Conservation (phyloP, 2,329 filamentous ascomycete species). For the Alternaria gaisen region DNA sequence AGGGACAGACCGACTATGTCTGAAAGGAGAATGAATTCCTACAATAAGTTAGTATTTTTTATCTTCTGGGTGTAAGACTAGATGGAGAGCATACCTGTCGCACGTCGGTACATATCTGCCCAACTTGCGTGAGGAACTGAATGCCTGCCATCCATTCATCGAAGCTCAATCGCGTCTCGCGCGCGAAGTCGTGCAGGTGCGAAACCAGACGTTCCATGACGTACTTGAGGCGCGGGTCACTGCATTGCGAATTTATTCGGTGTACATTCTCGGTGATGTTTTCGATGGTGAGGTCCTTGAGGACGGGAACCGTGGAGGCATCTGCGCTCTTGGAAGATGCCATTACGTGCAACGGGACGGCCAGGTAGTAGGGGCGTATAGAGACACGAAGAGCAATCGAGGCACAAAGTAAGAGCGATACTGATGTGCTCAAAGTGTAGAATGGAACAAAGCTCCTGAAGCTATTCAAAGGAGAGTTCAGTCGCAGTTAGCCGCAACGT, state of each 20-base stretch:
- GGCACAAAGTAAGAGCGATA: not conserved
- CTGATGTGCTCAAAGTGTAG: not conserved
- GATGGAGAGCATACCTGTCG: conserved; percentile 64
- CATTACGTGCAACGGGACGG: conserved; percentile 6
- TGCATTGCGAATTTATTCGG: conserved; percentile 75
- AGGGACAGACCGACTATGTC: conserved; percentile 82
- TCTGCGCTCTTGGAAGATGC: conserved; percentile 5
- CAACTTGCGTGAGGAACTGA: conserved; percentile 74
- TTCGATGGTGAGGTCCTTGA: conserved; percentile 76
- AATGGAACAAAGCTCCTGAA: not conserved
- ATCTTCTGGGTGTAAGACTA: not conserved
- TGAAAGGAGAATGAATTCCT: conserved; percentile 84
- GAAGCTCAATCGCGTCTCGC: conserved; percentile 78
- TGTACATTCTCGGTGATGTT: conserved; percentile 82
- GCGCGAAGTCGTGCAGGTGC: conserved; percentile 83
- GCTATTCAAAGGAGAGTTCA: not conserved
- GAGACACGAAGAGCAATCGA: not conserved
- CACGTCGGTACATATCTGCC: conserved; percentile 77
- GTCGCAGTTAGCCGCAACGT: conserved; percentile 3
- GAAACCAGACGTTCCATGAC: conserved; percentile 76
- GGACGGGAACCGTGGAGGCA: conserved; percentile 20
- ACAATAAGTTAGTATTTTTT: not conserved
- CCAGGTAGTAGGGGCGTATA: not conserved
- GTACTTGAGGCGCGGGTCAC: conserved; percentile 72
- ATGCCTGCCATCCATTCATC: conserved; percentile 81